Base-by-base conservation (phyloP, 169 alveolate genomes). In the Gregarina niphandrodes region DNA sequence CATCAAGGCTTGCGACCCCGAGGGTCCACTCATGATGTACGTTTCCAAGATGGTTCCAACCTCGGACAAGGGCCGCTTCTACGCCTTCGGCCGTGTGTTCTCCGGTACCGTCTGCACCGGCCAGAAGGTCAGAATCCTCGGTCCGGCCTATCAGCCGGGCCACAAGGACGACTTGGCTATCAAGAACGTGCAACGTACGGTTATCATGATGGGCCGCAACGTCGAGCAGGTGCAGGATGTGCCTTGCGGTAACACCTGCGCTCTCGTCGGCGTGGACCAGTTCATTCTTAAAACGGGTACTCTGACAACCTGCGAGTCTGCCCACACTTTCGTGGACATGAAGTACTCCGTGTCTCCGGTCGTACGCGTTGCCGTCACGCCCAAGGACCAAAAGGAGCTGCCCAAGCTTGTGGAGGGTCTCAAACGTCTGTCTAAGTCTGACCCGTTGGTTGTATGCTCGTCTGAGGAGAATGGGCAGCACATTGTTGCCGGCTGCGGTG, bases 51-150 rank as follows among this genome's bases (percentile, higher is more conserved):
- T 93, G 98, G 95, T 87, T 32, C 99, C 99, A 40, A 89, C 99
- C 32, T 65, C 89, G 24, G 97, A 88, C 63, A 84, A 80, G 71
- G 97, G 97, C 19, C 71, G 98, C 42, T 93, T 93, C 90, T 87
- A 86, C 55, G 99, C 98, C 32, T 89, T 93, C 79, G 99, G 99
- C 23, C 86, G 99, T 53, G 96, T 93, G 36, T 93, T 93, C 78
- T 87, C 98, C 18, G 99, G 99, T 15, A 85, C 95, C 36, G 93
- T 89, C 32, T 87, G 90, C n/a, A 80, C 96, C 16, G 98, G 69
- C 35, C 63, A 59, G 57, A 51, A 53, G 46, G 97, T 91, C 50
- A 76, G 98, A 57, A 88, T 91, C 45, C 91, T 87, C 81, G 98
- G 98, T 37, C 97, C 97, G 24, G 84, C 84, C 72, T 91, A 85